Base-by-base conservation (phyloP, 176 grass and related monocot species). In the Musa beccarii region DNA sequence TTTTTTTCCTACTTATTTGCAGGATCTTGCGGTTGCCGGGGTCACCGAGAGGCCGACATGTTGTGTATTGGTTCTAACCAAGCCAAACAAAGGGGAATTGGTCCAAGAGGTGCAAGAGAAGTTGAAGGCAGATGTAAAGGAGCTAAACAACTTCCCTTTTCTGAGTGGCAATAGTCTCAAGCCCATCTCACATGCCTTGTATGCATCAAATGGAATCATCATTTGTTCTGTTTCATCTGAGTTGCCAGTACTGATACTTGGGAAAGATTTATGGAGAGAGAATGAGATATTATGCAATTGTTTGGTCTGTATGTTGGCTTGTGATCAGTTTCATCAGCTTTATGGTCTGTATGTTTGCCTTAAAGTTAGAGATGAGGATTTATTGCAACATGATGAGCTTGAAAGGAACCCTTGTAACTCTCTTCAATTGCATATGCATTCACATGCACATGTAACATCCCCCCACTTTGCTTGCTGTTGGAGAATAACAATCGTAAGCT, bases 1-100 rank as follows among this genome's bases (percentile, higher is more conserved):
- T 15, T 2, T 22, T 16, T 17, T 79, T 15, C 1, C 34, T 4
- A 43, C 34, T 43, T 34, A 19, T 2, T 67, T 20, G 19, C 49
- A 90, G 88, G 92, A 90, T 83, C 83, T 95, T 25, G 85, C 81
- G 0, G 90, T 84, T 49, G 88, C 88, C 7, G 88, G 88, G 71
- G 86, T 81, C 10, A 95, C 92, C 57, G 90, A 95, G 84, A 90
- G 92, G 73, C 88, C 88, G 51, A 95, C 88, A 9, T 95, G 91
- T n/a, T 90, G 91, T 14, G 88, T 88, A n/a, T 66, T 90, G 75
- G 78, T 95, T 29, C 59, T 83, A 59, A 90, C 83, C 49, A 89
- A 91, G 61, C 88, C 82, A 61, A 68, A 76, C 59, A 87, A 87
- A 68, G 82, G 86, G 0, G 84, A 91, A 71, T 75, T 87, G 2